These are phyloP conservation scores for Rhizopogon vinicolor DNA, from an alignment of 768 basidiomycete species.

Conservation along the genomic window DNA sequence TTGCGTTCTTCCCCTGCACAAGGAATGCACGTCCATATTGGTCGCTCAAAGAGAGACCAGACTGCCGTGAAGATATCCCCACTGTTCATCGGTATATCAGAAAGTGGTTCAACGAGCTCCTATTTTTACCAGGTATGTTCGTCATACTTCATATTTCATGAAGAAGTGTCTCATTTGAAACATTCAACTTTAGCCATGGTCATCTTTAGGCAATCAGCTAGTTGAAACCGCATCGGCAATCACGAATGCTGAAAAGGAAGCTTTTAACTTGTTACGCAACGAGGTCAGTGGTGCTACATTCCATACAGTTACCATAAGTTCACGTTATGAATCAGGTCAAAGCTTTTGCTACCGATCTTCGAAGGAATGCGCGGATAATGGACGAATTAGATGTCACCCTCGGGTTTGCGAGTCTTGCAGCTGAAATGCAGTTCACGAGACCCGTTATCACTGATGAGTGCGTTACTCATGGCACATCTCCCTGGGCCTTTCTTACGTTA, in stretches of 20 bases:
- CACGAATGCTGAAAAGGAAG: conserved; percentile 58
- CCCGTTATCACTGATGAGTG: conserved; percentile 72
- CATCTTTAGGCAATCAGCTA: conserved; percentile 65
- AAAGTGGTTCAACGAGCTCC: conserved; percentile 59
- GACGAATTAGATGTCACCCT: conserved; percentile 87
- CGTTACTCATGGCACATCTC: conserved; percentile 15
- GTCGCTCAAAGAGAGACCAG: conserved; percentile 59
- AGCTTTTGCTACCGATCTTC: conserved; percentile 47
- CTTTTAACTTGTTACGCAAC: conserved; percentile 62
- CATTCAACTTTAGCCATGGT: conserved; percentile 55
- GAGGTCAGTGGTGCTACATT: conserved; percentile 40
- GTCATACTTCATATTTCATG: not conserved
- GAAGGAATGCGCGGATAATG: conserved; percentile 69
- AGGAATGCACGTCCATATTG: conserved; percentile 74
- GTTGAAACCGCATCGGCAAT: conserved; percentile 52
- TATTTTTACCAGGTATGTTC: conserved; percentile 59
- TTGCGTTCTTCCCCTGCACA: conserved; percentile 63
- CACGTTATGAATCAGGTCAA: conserved; percentile 48
- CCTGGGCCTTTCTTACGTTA: not conserved
- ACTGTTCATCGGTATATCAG: conserved; percentile 54
- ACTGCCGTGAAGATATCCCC: conserved; percentile 39
- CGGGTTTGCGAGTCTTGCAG: conserved; percentile 76
- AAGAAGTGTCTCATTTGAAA: not conserved
- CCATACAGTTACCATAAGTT: not conserved
- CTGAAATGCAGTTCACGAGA: conserved; percentile 70